Evolutionary conservation across 176 grass and related monocot species (phyloP), one percentile per base, ranked within the genome.

Genomic region (Phoenix roebelenii): DNA sequence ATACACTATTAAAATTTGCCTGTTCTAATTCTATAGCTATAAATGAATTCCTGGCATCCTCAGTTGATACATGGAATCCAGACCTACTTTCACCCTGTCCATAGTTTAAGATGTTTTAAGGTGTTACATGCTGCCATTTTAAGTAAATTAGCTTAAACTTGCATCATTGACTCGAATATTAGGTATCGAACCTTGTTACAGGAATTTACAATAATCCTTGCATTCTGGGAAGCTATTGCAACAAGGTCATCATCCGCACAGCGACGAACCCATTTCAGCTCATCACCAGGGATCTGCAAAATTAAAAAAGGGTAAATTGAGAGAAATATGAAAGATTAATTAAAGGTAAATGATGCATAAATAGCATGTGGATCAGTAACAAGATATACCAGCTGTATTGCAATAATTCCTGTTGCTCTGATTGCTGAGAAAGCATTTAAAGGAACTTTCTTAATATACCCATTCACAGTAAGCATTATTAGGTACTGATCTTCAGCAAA

Each of bases 371-470:
- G 7, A 74, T 19, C 69, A 64, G 61, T 71, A 55, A 29, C 50
- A 44, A 25, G 64, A 70, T 51, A 77, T 19, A 97, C 92, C 93
- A 91, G 81, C 70, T 90, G 87, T 67, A 91, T 97, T 18, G 92
- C 83, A 78, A 97, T 97, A 65, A 97, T 97, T 61, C 92, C 92
- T 58, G 70, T 64, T 49, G 67, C 22, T 76, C 87, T 81, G 69
- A 97, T 97, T 26, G 93, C 35, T 53, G 93, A 88, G 51, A 97
- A 97, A 18, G 76, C 84, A 78, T 83, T 97, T 69, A 97, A 76
- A 80, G 87, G 62, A 78, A 83, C 81, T 82, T 91, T 97, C 78
- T 97, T 97, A 73, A 97, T 83, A 70, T 80, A 91, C 23, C 93
- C 93, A 7, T 97, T 88, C 39, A 68, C 9, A 19, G 93, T 97